A percentile compares a stretch with the other conserved stretches of the same genome.
Conservation (phyloP, 2,329 filamentous ascomycete genomes). For the Aspergillus intermedius region DNA sequence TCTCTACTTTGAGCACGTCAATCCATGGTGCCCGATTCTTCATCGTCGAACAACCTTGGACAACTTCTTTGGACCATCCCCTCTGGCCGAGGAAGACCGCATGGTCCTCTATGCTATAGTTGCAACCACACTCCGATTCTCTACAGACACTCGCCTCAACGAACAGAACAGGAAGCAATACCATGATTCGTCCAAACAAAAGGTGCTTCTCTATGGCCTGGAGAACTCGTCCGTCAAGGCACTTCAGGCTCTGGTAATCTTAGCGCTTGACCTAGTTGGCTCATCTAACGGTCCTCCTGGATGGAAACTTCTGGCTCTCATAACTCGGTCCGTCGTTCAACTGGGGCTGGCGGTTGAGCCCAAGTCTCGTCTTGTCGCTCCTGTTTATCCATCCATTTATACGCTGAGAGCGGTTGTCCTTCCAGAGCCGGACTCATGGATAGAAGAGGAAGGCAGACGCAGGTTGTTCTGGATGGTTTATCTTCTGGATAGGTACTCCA, state of each 20-base stretch:
- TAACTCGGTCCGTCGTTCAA: slow-evolving; percentile 82
- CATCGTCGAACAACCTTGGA: slow-evolving; percentile 77
- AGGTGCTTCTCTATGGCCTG: slow-evolving; percentile 77
- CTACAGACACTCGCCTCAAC: slow-evolving; percentile 66
- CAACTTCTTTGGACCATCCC: slow-evolving; percentile 68
- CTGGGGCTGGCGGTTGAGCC: slow-evolving; percentile 77
- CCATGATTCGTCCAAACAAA: slow-evolving; percentile 74
- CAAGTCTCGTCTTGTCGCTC: slow-evolving; percentile 70
- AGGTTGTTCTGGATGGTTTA: slow-evolving; percentile 94
- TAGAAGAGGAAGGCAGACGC: slow-evolving; percentile 80
- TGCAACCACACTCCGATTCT: slow-evolving; percentile 79
- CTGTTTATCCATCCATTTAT: slow-evolving; percentile 78
- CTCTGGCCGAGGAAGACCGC: slow-evolving; percentile 72
- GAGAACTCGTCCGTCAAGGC: slow-evolving; percentile 86
- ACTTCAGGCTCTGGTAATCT: slow-evolving; percentile 77
- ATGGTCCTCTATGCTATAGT: slow-evolving; percentile 84
- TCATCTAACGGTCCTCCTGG: slow-evolving; percentile 84
- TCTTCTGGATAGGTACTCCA: slow-evolving; percentile 81
- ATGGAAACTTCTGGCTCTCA: slow-evolving; percentile 85
- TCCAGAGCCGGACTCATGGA: slow-evolving; percentile 74
- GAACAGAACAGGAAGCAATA: slow-evolving; percentile 67
- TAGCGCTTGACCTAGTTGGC: slow-evolving; percentile 77
- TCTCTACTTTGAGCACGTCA: slow-evolving; percentile 72
- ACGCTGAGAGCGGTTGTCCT: slow-evolving; percentile 79
- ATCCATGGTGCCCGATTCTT: slow-evolving; percentile 84